phyloP scores from a whole-genome alignment of 495 filamentous ascomycete species.

The Aspergillus leporis region DNA sequence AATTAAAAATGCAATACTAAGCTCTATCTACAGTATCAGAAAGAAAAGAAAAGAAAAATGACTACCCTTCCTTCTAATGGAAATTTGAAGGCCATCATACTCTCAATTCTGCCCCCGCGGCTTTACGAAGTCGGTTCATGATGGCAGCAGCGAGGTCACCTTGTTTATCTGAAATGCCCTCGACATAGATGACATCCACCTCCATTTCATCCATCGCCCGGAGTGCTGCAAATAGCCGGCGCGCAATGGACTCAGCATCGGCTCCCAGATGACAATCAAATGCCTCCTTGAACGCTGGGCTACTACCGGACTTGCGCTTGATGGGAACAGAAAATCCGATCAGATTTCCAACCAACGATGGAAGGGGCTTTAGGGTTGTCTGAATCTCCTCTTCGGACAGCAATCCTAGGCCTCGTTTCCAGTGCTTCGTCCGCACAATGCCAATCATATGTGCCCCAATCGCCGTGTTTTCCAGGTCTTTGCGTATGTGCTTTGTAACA shows the following conservation, averaged over 20 bases:
- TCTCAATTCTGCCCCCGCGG: conserved; percentile 57
- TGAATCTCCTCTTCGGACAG: conserved; percentile 28
- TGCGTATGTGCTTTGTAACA: conserved; percentile 33
- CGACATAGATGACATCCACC: conserved; percentile 86
- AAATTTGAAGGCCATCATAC: conserved; percentile 33
- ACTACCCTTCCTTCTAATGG: conserved; percentile 14
- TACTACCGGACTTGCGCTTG: conserved; percentile 25
- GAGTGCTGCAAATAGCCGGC: conserved; percentile 82
- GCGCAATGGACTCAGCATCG: conserved; percentile 71
- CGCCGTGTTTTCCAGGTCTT: conserved; percentile 38
- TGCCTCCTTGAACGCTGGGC: conserved; percentile 32
- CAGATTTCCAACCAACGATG: conserved; percentile 31
- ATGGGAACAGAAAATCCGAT: conserved; percentile 35
- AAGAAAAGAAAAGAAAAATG: conserved; percentile 5
- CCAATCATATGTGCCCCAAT: conserved; percentile 46
- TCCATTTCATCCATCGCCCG: conserved; percentile 77
- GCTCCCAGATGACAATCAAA: conserved; percentile 63
- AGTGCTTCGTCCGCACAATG: conserved; percentile 47
- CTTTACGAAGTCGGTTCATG: conserved; percentile 94
- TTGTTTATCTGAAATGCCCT: conserved; percentile 75
- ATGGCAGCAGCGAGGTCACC: conserved; percentile 87
- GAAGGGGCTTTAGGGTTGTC: conserved; percentile 24
- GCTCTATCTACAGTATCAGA: background rate
- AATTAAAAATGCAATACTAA: conserved; percentile 5
- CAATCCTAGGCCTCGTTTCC: conserved; percentile 39